These are phyloP conservation scores for Blumeriella jaapii DNA, from an alignment of 2,329 filamentous ascomycete genomes.

Conservation along the genomic window DNA sequence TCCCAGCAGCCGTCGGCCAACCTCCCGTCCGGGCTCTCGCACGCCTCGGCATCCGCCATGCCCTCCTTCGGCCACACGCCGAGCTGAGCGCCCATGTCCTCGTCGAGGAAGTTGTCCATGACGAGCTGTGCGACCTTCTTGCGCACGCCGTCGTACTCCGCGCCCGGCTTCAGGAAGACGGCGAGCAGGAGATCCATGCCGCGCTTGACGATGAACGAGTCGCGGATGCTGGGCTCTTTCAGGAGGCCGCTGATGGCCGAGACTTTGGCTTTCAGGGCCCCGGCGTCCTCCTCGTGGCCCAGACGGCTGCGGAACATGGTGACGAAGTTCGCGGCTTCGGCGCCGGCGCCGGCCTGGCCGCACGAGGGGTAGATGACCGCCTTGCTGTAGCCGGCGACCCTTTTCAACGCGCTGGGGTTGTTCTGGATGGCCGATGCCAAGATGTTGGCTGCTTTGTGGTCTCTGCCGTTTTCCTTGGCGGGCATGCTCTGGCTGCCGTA, in stretches of 20 bases:
- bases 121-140: conserved; percentile 46
- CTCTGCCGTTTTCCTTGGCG: conserved; percentile 15
- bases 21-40: conserved; percentile 26
- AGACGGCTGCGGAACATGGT: conserved; percentile 19
- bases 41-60: conserved; percentile 30
- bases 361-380: conserved; percentile 23
- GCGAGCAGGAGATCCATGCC: conserved; percentile 45
- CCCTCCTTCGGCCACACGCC: conserved; percentile 42
- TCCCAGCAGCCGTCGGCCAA: conserved; percentile 46
- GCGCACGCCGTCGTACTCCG: conserved; percentile 39
- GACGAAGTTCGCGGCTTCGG: conserved; percentile 14
- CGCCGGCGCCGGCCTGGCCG: conserved; percentile 1
- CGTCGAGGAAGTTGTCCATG: conserved; percentile 55
- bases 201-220: conserved; percentile 41
- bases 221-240: conserved; percentile 39
- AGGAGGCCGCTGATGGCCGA: conserved; percentile 44
- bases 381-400: conserved; percentile 38
- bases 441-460: conserved; percentile 40
- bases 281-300: conserved; percentile 19
- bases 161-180: conserved; percentile 37
- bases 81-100: conserved; percentile 46
- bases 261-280: conserved; percentile 29
- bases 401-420: conserved; percentile 47
- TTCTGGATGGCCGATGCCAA: conserved; percentile 50
- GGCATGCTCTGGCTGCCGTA: conserved; percentile 16